These are phyloP conservation scores for Penicillium cosmopolitanum DNA, from an alignment of 495 filamentous ascomycete species.

Conservation along the genomic window DNA sequence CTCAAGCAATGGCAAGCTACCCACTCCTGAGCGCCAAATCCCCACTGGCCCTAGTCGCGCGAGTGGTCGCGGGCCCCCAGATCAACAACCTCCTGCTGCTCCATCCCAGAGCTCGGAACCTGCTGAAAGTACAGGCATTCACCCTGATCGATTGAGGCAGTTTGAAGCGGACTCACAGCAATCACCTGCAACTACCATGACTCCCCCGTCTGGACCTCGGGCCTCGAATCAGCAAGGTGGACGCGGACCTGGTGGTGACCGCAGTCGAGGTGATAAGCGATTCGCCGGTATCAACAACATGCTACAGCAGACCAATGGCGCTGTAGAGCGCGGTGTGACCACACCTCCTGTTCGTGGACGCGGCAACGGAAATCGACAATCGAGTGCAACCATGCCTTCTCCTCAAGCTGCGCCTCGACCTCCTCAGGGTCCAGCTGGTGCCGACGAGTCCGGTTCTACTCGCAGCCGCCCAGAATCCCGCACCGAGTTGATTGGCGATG, in stretches of 20 bases:
- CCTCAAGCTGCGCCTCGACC: conserved; percentile 35
- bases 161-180: conserved; percentile 25
- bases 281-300: conserved; percentile 49
- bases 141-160: conserved; percentile 52
- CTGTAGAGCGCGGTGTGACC: conserved; percentile 36
- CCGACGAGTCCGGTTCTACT: conserved; percentile 30
- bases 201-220: conserved; percentile 47
- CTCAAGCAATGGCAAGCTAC: conserved; percentile 26
- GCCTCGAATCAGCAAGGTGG: conserved; percentile 30
- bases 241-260: conserved; percentile 41
- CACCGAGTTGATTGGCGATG: conserved; percentile 40
- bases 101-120: conserved; percentile 30
- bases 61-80: conserved; percentile 33
- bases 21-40: conserved; percentile 36
- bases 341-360: conserved; percentile 44
- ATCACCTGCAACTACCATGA: conserved; percentile 26
- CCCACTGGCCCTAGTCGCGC: conserved; percentile 45
- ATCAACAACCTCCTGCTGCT: conserved; percentile 29
- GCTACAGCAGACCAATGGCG: conserved; percentile 46
- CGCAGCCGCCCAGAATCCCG: conserved; percentile 29
- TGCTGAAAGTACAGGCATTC: conserved; percentile 45
- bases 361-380: conserved; percentile 41
- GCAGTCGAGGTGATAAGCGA: conserved; percentile 47
- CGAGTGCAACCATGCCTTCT: conserved; percentile 30
- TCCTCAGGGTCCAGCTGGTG: conserved; percentile 27